Conservation (phyloP, 139 green algal genomes). For the Closterium sp. region DNA sequence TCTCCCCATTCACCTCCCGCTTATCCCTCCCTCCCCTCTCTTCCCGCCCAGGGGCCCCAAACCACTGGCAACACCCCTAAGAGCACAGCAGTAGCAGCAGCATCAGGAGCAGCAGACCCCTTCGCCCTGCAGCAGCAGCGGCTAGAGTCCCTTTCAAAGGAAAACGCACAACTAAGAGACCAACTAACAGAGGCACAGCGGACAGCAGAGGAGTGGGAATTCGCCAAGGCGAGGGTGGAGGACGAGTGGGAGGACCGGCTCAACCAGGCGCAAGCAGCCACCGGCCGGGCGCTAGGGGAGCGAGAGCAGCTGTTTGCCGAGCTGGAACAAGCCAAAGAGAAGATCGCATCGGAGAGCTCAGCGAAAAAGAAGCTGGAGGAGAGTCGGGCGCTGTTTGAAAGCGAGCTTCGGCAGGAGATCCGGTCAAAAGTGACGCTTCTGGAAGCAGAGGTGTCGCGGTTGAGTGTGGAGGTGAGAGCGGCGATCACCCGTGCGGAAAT, state of each 20-base stretch:
- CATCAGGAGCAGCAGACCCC: neutral
- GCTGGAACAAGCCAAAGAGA: neutral
- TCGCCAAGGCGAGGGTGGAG: neutral
- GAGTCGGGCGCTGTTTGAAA: neutral
- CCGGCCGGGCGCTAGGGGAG: neutral
- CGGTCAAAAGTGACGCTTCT: neutral
- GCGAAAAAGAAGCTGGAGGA: neutral
- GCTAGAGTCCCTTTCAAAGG: neutral
- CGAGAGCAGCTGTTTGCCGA: neutral
- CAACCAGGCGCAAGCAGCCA: neutral
- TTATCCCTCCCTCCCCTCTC: neutral
- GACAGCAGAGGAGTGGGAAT: neutral
- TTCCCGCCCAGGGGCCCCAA: neutral
- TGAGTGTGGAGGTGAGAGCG: neutral
- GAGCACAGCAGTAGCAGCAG: neutral
- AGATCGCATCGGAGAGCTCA: neutral
- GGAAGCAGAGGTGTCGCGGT: neutral
- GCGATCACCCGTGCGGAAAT: neutral
- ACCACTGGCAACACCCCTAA: neutral
- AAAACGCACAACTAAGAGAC: neutral
- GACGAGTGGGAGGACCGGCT: neutral
- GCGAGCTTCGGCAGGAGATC: neutral
- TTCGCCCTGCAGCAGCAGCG: neutral
- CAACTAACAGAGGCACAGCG: neutral
- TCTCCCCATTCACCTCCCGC: neutral